phyloP scores from a whole-genome alignment of 495 filamentous ascomycete genomes.

The Rhypophila decipiens region DNA sequence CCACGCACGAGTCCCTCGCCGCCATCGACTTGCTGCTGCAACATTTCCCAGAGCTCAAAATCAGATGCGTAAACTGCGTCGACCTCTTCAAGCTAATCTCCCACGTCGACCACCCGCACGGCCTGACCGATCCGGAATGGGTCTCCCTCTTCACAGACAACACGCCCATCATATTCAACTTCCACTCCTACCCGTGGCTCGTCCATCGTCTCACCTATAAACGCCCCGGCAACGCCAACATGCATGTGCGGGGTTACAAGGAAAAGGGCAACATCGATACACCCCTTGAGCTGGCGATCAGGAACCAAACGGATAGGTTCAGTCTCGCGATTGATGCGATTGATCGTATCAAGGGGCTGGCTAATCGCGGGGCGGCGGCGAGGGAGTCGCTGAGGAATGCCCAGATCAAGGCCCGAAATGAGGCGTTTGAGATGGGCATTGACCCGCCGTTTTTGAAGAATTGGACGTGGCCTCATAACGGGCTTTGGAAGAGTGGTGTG shows the following conservation, averaged over 20 bases:
- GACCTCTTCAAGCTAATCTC: conserved; percentile 71
- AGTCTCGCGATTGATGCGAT: conserved; percentile 68
- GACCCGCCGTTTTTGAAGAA: conserved; percentile 59
- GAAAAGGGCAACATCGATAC: conserved; percentile 79
- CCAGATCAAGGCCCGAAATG: conserved; percentile 50
- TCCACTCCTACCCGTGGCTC: conserved; percentile 73
- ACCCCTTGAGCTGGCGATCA: conserved; percentile 63
- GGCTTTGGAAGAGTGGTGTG: conserved; percentile 18
- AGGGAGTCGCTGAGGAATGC: conserved; percentile 55
- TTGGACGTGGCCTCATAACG: conserved; percentile 55
- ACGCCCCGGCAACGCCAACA: conserved; percentile 55
- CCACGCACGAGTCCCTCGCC: conserved; percentile 62
- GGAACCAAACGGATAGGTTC: conserved; percentile 66
- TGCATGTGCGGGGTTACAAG: conserved; percentile 66
- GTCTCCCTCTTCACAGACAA: conserved; percentile 58
- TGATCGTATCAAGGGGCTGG: conserved; percentile 51
- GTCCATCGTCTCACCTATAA: conserved; percentile 67
- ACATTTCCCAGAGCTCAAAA: conserved; percentile 57
- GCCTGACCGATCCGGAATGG: conserved; percentile 56
- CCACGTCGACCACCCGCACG: conserved; percentile 58
- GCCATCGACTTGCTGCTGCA: conserved; percentile 60
- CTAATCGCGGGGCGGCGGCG: conserved; percentile 49
- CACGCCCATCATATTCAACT: conserved; percentile 70
- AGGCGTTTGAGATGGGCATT: conserved; percentile 58
- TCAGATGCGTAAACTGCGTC: conserved; percentile 69